Conservation (phyloP, 768 basidiomycete genomes). For the Melanogaster broomeanus region DNA sequence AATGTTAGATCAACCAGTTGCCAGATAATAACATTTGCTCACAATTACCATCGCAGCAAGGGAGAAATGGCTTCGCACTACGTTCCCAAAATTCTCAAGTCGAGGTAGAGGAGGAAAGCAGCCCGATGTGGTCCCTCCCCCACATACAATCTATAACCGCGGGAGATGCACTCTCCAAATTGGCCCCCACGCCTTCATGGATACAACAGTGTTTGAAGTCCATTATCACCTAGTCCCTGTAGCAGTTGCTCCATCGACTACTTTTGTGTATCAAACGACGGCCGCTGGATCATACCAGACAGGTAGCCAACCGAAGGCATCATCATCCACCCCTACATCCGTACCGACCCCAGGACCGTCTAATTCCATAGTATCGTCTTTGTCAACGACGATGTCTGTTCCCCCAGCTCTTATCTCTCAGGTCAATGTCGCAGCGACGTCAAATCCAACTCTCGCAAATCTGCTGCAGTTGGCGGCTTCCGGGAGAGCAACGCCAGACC, state of each 20-base stretch:
- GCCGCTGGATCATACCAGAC: slow-evolving; percentile 31
- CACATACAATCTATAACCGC: slow-evolving; percentile 64
- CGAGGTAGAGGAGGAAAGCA: slow-evolving; percentile 61
- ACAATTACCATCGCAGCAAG: slow-evolving; percentile 49
- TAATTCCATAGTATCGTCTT: slow-evolving; percentile 46
- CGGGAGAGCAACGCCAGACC: slow-evolving; percentile 60
- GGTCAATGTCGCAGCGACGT: slow-evolving; percentile 65
- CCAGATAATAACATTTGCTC: slow-evolving; percentile 13
- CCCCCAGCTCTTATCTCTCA: slow-evolving; percentile 60
- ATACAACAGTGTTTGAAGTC: slow-evolving; percentile 73
- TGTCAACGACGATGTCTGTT: slow-evolving; percentile 47
- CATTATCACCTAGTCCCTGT: slow-evolving; percentile 53
- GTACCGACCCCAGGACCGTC: slow-evolving; percentile 30
- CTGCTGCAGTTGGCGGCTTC: slow-evolving; percentile 65
- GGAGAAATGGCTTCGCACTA: slow-evolving; percentile 64
- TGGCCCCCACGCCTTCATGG: slow-evolving; percentile 72
- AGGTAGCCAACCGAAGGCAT: slow-evolving; percentile 24
- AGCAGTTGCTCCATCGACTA: slow-evolving; percentile 20
- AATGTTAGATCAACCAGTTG: slow-evolving; percentile 47
- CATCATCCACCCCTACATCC: slow-evolving; percentile 18
- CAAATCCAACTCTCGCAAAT: slow-evolving; percentile 68
- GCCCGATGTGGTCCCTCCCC: slow-evolving; percentile 54
- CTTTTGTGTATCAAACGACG: slow-evolving; percentile 29
- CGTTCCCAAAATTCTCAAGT: slow-evolving; percentile 72
- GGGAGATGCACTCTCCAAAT: slow-evolving; percentile 73